Percentiles rank a stretch among this genome's conserved stretches.
phyloP scores from a whole-genome alignment of 2,329 filamentous ascomycete species.

The Colletotrichum gloeosporioides region DNA sequence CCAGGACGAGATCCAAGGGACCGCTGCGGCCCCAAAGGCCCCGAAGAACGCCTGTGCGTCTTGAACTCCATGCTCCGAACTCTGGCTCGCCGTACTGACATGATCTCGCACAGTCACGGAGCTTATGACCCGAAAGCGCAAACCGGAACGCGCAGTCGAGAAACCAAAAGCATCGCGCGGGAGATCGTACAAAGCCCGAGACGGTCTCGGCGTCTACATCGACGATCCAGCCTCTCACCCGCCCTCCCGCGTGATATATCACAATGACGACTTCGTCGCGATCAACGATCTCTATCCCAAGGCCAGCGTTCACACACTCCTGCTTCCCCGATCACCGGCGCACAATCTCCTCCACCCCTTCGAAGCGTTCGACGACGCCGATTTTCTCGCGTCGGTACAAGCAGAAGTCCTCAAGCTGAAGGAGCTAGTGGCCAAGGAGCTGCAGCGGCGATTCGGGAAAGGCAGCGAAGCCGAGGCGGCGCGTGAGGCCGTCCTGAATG shows the following conservation, averaged over 20 bases:
- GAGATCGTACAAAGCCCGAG: constrained; percentile 53
- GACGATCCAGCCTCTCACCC: constrained; percentile 66
- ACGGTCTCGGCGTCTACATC: constrained; percentile 73
- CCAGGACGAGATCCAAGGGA: constrained; percentile 43
- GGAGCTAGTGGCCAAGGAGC: constrained; percentile 73
- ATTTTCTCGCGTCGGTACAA: constrained; percentile 70
- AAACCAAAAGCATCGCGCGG: constrained; percentile 23
- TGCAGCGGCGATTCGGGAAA: constrained; percentile 71
- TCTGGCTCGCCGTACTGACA: background rate
- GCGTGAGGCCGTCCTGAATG: constrained; percentile 71
- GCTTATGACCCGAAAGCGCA: constrained; percentile 43
- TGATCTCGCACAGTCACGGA: constrained; percentile 30
- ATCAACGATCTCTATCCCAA: constrained; percentile 90
- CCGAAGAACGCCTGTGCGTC: constrained; percentile 49
- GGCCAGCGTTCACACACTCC: constrained; percentile 80
- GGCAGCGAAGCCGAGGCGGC: constrained; percentile 67
- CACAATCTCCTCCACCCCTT: constrained; percentile 75
- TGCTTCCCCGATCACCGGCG: constrained; percentile 75
- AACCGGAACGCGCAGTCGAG: constrained; percentile 27
- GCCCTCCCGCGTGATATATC: constrained; percentile 66
- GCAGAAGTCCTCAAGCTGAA: constrained; percentile 67
- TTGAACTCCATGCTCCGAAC: background rate
- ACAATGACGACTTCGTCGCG: constrained; percentile 72
- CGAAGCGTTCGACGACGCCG: constrained; percentile 73
- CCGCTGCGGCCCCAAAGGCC: constrained; percentile 28